These are phyloP conservation scores for Pseudogymnoascus sp. DNA, from an alignment of 2,329 filamentous ascomycete species.

Conservation along the genomic window DNA sequence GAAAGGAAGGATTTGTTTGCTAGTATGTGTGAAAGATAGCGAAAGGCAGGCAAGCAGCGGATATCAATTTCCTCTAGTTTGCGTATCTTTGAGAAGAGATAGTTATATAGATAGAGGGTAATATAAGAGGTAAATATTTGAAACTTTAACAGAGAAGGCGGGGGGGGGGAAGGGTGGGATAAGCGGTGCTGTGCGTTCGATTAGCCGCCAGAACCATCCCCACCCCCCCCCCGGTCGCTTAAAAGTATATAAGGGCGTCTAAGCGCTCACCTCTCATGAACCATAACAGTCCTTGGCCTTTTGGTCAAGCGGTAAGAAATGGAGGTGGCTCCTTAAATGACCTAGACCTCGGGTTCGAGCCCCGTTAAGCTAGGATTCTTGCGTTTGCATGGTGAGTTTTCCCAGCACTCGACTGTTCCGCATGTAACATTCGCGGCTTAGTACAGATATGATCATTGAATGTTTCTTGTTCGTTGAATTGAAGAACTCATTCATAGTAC, in stretches of 20 bases:
- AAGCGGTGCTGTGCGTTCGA: too few relatives aligned
- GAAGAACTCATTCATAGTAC: neutral
- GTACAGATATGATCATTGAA: neutral
- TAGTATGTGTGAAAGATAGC: too few relatives aligned
- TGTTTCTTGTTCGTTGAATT: neutral
- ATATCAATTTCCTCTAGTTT: too few relatives aligned
- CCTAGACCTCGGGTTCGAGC: neutral
- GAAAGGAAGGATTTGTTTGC: too few relatives aligned
- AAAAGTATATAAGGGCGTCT: neutral
- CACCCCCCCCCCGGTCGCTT: neutral
- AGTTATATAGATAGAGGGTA: too few relatives aligned
- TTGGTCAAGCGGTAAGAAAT: neutral
- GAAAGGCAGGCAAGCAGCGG: too few relatives aligned
- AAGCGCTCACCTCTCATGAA: neutral
- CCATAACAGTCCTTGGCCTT: neutral
- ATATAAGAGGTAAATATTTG: too few relatives aligned
- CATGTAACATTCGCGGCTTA: neutral
- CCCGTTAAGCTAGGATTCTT: neutral
- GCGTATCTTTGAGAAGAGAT: too few relatives aligned
- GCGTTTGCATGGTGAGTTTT: too few relatives aligned
- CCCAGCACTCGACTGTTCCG: neutral
- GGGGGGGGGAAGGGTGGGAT: too few relatives aligned
- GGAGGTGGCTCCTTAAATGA: neutral
- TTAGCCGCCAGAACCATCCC: too few relatives aligned
- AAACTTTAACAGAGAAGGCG: too few relatives aligned